phyloP scores from a whole-genome alignment of 2,329 filamentous ascomycete genomes.

The Westerdykella aurantiaca region DNA sequence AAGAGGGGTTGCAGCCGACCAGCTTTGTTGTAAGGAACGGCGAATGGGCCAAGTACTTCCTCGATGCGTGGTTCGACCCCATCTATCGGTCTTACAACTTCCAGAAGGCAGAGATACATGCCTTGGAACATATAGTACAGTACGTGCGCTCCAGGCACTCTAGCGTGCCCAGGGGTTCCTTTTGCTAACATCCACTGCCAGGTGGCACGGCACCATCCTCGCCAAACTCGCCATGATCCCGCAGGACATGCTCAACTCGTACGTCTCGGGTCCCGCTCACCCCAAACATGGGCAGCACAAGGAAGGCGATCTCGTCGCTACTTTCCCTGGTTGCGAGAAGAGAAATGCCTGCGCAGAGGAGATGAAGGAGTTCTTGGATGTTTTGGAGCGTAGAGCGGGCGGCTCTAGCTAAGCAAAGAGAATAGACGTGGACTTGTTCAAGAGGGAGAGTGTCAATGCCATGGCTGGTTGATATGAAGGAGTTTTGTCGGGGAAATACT shows the following conservation, averaged over 20 bases:
- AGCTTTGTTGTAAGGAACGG: conserved; percentile 78
- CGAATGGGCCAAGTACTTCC: conserved; percentile 86
- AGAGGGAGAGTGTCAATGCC: neutral
- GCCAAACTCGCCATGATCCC: conserved; percentile 86
- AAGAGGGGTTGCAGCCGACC: conserved; percentile 66
- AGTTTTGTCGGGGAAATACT: too few species aligned
- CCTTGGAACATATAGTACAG: conserved; percentile 60
- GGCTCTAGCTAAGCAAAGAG: conserved; percentile 5
- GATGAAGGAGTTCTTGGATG: conserved; percentile 50
- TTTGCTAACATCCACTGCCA: conserved; percentile 40
- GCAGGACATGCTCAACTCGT: conserved; percentile 76
- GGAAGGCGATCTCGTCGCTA: conserved; percentile 78
- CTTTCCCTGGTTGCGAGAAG: conserved; percentile 65
- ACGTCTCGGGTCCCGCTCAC: conserved; percentile 45
- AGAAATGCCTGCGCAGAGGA: conserved; percentile 64
- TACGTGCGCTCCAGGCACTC: conserved; percentile 19
- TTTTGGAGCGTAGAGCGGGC: conserved; percentile 21
- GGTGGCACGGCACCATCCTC: conserved; percentile 96
- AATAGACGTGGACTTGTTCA: neutral
- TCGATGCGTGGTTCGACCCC: conserved; percentile 95
- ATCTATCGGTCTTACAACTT: conserved; percentile 94
- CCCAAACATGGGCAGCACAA: conserved; percentile 56
- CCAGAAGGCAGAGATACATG: conserved; percentile 87
- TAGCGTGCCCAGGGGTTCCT: neutral
- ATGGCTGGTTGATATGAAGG: too few species aligned